Conservation (phyloP, 352 stramenopile genomes). For the Phytophthora multivora region DNA sequence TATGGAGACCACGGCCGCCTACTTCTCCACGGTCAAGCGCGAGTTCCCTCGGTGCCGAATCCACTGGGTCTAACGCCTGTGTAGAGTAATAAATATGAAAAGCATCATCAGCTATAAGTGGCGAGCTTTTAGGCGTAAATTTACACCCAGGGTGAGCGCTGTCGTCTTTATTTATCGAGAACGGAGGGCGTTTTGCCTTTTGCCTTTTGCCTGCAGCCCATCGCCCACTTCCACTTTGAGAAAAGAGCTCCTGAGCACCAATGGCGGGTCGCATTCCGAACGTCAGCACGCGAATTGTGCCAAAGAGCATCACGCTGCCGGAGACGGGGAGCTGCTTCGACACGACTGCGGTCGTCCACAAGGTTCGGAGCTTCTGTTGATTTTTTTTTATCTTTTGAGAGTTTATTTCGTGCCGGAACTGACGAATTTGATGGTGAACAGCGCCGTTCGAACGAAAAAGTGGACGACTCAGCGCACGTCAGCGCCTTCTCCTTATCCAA, state of each 20-base stretch:
- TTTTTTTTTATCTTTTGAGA: too few species aligned
- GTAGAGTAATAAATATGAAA: constrained; percentile 25
- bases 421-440: constrained; percentile 18
- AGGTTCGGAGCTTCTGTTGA: constrained; percentile 54
- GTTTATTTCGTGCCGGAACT: neutral
- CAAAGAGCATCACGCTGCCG: constrained; percentile 70
- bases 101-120: constrained; percentile 13
- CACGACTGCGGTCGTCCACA: constrained; percentile 73
- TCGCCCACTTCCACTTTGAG: constrained; percentile 51
- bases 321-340: constrained; percentile 97
- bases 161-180: constrained; percentile 35
- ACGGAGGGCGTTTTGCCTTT: constrained; percentile 24
- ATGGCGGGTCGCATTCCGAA: constrained; percentile 81
- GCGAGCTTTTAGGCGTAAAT: constrained; percentile 14
- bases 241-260: constrained; percentile 33
- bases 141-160: neutral
- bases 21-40: constrained; percentile 67
- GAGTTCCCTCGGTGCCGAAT: constrained; percentile 69
- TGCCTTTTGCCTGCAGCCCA: constrained; percentile 17
- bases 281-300: constrained; percentile 83
- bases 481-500: constrained; percentile 93
- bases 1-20: constrained; percentile 62
- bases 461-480: constrained; percentile 61
- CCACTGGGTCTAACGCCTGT: constrained; percentile 55
- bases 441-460: constrained; percentile 76